A percentile compares a stretch with the other conserved stretches of the same genome.
Conservation (phyloP, 2,329 filamentous ascomycete genomes). For the Phyllosticta capitalensis region DNA sequence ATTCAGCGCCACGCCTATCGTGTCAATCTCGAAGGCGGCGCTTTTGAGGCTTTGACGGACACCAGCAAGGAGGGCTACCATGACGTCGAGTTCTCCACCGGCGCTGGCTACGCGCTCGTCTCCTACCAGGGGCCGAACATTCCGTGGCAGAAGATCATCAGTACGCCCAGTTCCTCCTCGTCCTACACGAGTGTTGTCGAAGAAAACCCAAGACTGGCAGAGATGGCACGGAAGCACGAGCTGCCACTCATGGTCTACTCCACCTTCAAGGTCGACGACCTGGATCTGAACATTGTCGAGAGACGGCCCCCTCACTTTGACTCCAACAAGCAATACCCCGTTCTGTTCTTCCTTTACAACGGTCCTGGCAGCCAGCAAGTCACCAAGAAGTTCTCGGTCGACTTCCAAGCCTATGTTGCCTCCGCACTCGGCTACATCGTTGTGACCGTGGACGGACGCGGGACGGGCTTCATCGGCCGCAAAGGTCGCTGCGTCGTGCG, state of each 20-base stretch:
- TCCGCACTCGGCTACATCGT: constrained; percentile 83
- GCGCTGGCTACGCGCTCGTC: constrained; percentile 74
- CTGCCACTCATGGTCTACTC: constrained; percentile 76
- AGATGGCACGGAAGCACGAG: constrained; percentile 64
- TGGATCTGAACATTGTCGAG: constrained; percentile 66
- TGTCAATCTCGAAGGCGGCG: constrained; percentile 72
- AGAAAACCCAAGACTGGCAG: constrained; percentile 61
- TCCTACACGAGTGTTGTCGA: constrained; percentile 65
- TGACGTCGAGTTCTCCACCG: constrained; percentile 70
- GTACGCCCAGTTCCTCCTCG: constrained; percentile 59
- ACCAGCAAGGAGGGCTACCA: constrained; percentile 68
- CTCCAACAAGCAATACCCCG: constrained; percentile 74
- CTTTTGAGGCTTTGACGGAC: constrained; percentile 64
- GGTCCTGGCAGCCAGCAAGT: constrained; percentile 91
- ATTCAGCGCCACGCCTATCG: constrained; percentile 89
- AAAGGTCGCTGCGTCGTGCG: constrained; percentile 73
- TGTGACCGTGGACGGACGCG: constrained; percentile 86
- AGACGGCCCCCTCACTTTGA: constrained; percentile 84
- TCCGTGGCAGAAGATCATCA: constrained; percentile 85
- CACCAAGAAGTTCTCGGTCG: constrained; percentile 66
- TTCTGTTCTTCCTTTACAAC: constrained; percentile 90
- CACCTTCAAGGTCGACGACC: constrained; percentile 74
- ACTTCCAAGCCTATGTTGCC: constrained; percentile 86
- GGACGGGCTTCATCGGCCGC: constrained; percentile 84
- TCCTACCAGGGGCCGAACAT: constrained; percentile 75